Base-by-base conservation (phyloP, 768 basidiomycete species). In the Rhizopogon vulgaris region DNA sequence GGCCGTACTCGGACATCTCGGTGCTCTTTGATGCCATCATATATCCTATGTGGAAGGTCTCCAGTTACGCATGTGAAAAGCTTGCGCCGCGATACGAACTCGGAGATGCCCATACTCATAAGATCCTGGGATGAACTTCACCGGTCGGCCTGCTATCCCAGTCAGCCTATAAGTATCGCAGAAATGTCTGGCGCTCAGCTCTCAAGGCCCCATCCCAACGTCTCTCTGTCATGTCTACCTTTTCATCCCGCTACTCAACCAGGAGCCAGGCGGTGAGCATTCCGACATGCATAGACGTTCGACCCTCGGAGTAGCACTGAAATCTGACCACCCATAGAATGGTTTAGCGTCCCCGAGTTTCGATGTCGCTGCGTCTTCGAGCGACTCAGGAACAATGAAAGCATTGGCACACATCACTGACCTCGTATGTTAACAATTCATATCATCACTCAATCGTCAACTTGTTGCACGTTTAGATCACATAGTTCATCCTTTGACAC, bases 341-440 rank as follows among this genome's bases (percentile, higher is more conserved):
- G 56, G 38, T 17, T 46, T 54, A 49, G 41, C 43, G 3, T 60
- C 61, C 3, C 58, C 67, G 38, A 37, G 43, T 27, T 6, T 48
- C 24, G 62, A 61, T 6, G 28, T 55, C 22, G 22, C 38, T 24
- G 27, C 55, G 2, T 41, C 48, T 14, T 51, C 52, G 24, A 34
- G 48, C 9, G 65, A 69, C 27, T 49, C 60, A 10, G 53, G 6
- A 4, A 56, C 57, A 2, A 8, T 51, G 48, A 68, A 60, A 55
- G 66, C 68, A 9, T 43, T 69, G 12, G 39, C 51, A 4, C 64
- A 57, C 28, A 12, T 68, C 41, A 68, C 68, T 40, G 66, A 68
- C 50, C 47, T 69, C 25, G 67, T 63, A 17, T 36, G 63, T 46
- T 24, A 12, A 28, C 24, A 17, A 5, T 28, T 25, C 1, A 45